These are phyloP conservation scores for Scutellaria minor DNA, from an alignment of 257 asterid genomes.

Conservation along the genomic window DNA sequence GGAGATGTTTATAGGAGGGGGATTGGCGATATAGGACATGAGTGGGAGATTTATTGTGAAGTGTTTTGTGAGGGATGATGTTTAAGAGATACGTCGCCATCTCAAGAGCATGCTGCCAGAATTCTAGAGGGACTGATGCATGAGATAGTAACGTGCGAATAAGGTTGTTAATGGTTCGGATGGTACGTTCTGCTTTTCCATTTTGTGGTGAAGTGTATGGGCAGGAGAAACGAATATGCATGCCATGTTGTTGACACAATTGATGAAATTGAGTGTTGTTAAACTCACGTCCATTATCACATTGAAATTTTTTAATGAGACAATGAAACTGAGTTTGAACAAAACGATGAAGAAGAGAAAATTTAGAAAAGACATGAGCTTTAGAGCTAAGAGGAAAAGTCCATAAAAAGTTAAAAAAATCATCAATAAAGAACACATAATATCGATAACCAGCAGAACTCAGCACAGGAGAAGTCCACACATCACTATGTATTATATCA, in stretches of 20 bases:
- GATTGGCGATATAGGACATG: not conserved
- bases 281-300: not conserved
- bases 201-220: not conserved
- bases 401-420: not conserved
- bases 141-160: not conserved
- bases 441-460: not conserved
- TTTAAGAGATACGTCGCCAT: not conserved
- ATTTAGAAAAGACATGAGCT: not conserved
- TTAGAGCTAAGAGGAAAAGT: not conserved
- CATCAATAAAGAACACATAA: not conserved
- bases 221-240: not conserved
- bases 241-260: not conserved
- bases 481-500: not conserved
- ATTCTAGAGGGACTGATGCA: not conserved
- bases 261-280: too few relatives aligned
- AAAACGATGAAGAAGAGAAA: not conserved
- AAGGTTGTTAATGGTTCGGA: not conserved
- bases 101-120: not conserved
- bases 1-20: not conserved
- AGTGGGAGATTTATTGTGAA: not conserved
- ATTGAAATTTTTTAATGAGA: not conserved
- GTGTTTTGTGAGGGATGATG: not conserved
- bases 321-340: not conserved
- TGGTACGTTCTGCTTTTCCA: not conserved
- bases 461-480: not conserved